Base-by-base conservation (phyloP, 495 filamentous ascomycete genomes). In the Eremomyces bilateralis region DNA sequence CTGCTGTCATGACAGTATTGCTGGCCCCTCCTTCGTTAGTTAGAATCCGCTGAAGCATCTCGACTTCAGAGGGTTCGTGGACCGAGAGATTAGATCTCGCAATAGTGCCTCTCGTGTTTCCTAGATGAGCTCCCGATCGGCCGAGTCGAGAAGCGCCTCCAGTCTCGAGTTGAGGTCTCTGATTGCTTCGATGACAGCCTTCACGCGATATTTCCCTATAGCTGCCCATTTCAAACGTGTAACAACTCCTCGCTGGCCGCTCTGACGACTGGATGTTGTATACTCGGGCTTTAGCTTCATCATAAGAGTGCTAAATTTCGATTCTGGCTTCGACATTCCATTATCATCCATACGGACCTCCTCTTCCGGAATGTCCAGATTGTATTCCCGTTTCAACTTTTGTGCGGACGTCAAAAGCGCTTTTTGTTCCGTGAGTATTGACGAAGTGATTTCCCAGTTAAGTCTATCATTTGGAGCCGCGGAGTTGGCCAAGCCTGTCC, bases 381-480 rank as follows among this genome's bases (percentile, higher is more conserved):
- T 13, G 24, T 27, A 27, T 27, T 13, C 13, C 8, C 13, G 8
- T 27, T 27, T 27, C 24, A 27, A 13, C 13, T 27, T 27, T 13
- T 27, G 8, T 6, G 24, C 24, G 13, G 24, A 27, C 13, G 24
- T 27, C 8, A 27, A 13, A 27, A 27, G 24, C 6, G 24, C 24
- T 27, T 27, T 13, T 27, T 27, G 30, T 22, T 49, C 43, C 35
- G 47, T 27, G 31, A 53, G 37, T 2, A 44, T 36, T 6, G 35
- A 20, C 4, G 35, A 12, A 8, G 47, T 38, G 16, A 51, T 29
- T 10, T 41, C 29, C 49, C 49, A 52, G 39, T 53, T 50, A 19
- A 51, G 15, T 20, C 36, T 36, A 11, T 43, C 37, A 15, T 39
- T 38, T 5, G 41, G 41, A 13, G 43, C 37, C 13, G 6, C 24